Conservation (phyloP, 1,139 yeast genomes). For the Saccharomycopsis hybrid region DNA sequence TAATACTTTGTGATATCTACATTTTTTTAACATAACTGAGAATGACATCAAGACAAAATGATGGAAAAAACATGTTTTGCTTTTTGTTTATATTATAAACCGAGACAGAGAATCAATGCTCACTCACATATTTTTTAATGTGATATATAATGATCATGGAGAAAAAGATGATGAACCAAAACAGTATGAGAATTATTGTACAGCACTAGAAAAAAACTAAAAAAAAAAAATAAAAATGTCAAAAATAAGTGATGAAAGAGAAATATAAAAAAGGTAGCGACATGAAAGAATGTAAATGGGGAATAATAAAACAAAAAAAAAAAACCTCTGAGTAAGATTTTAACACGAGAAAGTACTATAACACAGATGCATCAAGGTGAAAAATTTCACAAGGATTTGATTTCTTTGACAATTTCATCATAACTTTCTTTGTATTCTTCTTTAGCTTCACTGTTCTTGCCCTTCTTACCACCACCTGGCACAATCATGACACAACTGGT, state of each 20-base stretch:
- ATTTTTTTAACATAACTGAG: not conserved
- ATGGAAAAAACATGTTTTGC: not conserved
- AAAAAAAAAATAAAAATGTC: not conserved
- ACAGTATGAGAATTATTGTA: not conserved
- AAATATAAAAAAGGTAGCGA: not conserved
- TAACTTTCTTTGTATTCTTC: slow-evolving; percentile 89
- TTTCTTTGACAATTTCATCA: slow-evolving; percentile 94
- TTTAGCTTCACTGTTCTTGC: slow-evolving; percentile 65
- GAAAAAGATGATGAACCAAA: not conserved
- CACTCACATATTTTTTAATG: not conserved
- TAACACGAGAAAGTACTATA: not conserved
- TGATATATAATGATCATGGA: not conserved
- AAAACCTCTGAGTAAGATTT: not conserved
- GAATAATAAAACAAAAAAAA: too few species aligned
- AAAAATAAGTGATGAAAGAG: not conserved
- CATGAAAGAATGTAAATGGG: too few species aligned
- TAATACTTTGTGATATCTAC: not conserved
- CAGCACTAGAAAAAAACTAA: not conserved
- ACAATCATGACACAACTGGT: slow-evolving; percentile 97
- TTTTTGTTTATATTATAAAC: not conserved
- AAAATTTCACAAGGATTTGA: slow-evolving; percentile 35
- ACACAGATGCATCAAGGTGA: not conserved
- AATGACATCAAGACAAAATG: not conserved
- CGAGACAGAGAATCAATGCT: not conserved
- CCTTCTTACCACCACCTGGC: slow-evolving; percentile 90